Percentiles rank a stretch among this genome's conserved stretches.
Evolutionary conservation across 371 early-diverging fungal genomes (phyloP).

Genomic region (Mucor velutinosus): DNA sequence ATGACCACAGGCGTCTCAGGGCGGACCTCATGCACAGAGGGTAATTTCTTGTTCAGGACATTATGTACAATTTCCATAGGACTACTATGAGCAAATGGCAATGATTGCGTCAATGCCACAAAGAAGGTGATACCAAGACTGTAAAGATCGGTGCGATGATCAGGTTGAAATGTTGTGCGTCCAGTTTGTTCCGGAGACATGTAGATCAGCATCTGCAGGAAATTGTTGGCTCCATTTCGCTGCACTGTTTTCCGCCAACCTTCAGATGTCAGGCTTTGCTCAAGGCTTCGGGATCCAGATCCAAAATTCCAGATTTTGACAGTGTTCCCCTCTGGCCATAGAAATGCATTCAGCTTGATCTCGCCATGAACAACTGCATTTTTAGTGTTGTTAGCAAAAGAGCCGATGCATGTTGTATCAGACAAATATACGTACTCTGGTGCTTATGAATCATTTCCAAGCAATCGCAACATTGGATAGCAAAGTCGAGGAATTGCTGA

Average conservation of each 20-base stretch:
- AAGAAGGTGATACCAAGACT: conserved; percentile 59
- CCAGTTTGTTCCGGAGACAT: conserved; percentile 66
- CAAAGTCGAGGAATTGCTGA: conserved; percentile 40
- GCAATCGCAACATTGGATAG: conserved; percentile 51
- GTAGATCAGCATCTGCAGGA: conserved; percentile 42
- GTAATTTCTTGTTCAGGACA: conserved; percentile 54
- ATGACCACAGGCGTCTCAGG: conserved; percentile 52
- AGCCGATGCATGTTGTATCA: background rate
- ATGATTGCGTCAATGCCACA: conserved; percentile 48
- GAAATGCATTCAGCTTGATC: conserved; percentile 44
- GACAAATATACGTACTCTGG: conserved; percentile 30
- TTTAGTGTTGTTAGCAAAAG: background rate
- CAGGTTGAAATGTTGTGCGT: conserved; percentile 60
- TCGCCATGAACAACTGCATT: conserved; percentile 50
- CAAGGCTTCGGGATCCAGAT: conserved; percentile 42
- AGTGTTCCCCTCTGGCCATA: conserved; percentile 32
- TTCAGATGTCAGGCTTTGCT: conserved; percentile 45
- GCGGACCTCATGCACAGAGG: conserved; percentile 44
- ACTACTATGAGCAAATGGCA: conserved; percentile 54
- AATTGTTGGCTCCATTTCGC: conserved; percentile 32
- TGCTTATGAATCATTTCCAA: conserved; percentile 47
- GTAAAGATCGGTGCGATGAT: conserved; percentile 65
- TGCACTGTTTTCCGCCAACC: conserved; percentile 50
- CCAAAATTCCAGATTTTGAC: conserved; percentile 53
- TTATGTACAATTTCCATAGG: conserved; percentile 64